Percentiles rank a stretch among this genome's conserved stretches.
These are phyloP conservation scores for Coemansia sp. DNA, from an alignment of 192 early-diverging fungal species.

Conservation along the genomic window DNA sequence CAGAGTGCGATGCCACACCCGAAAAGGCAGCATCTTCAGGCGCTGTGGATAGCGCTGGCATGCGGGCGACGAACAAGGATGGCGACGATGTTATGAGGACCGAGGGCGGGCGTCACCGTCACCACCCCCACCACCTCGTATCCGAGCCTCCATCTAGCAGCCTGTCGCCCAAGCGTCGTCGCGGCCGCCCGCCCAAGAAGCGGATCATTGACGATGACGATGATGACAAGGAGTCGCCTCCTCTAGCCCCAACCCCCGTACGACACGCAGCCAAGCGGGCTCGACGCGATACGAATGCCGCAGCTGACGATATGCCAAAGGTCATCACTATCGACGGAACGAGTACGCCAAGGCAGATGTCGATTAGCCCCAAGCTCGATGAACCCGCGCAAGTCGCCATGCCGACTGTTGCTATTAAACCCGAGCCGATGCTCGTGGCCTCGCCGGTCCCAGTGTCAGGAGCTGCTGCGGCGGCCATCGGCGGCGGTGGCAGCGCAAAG, in stretches of 20 bases:
- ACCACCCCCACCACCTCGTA: too few relatives aligned
- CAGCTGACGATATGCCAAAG: not conserved
- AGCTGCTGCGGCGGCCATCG: not conserved
- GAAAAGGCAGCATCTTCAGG: not conserved
- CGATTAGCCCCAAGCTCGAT: constrained; percentile 4
- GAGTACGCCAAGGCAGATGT: not conserved
- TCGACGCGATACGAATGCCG: not conserved
- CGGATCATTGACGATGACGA: constrained; percentile 28
- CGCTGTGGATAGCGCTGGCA: not conserved
- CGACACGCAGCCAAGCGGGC: not conserved
- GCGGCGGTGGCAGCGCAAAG: not conserved
- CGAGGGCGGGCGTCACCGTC: not conserved
- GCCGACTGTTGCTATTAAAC: constrained; percentile 37
- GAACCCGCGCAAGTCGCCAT: too few relatives aligned
- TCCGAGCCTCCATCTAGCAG: too few relatives aligned
- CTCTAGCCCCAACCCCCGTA: too few relatives aligned
- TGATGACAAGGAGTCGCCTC: constrained; percentile 12
- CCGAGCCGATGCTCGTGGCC: constrained; percentile 1
- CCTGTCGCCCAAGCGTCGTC: constrained; percentile 18
- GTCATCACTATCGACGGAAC: constrained; percentile 24
- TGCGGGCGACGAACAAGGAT: too few relatives aligned
- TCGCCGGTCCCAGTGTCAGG: not conserved
- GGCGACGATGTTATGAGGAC: not conserved
- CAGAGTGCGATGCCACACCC: not conserved
- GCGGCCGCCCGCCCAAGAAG: constrained; percentile 24